Percentiles rank a stretch among this genome's conserved stretches.
Conservation (phyloP, 139 green algal species). For the Chlorella ohadii region DNA sequence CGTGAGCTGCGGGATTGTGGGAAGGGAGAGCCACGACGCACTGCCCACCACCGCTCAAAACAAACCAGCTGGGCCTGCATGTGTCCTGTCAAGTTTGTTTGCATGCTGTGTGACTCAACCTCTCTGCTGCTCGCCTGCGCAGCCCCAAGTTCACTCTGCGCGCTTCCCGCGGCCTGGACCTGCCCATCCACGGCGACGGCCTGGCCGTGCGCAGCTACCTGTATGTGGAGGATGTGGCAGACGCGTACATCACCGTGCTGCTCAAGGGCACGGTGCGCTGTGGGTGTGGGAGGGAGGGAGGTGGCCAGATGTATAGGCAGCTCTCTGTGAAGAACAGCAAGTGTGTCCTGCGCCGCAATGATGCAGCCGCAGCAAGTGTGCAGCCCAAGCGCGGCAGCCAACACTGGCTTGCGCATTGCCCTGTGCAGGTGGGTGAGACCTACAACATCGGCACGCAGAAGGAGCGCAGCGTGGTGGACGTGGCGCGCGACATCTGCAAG, state of each 20-base stretch:
- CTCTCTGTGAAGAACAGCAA: too few species aligned
- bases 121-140: neutral
- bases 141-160: constrained; percentile 86
- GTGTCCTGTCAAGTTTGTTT: too few species aligned
- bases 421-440: constrained; percentile 71
- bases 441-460: constrained; percentile 99
- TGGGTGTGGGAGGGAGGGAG: too few species aligned
- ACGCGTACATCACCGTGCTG: constrained; percentile 90
- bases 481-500: constrained; percentile 75
- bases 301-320: too few species aligned
- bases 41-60: neutral
- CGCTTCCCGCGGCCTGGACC: constrained; percentile 63
- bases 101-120: neutral
- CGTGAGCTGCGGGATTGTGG: neutral
- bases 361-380: too few species aligned
- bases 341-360: too few species aligned
- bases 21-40: neutral
- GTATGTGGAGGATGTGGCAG: constrained; percentile 96
- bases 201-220: constrained; percentile 75
- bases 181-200: constrained; percentile 79
- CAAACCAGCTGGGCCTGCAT: too few species aligned
- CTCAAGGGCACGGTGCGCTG: constrained; percentile 65
- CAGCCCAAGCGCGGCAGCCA: too few species aligned
- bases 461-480: constrained; percentile 92
- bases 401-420: neutral